A percentile compares a stretch with the other conserved stretches of the same genome.
Evolutionary conservation across 805 yeast species (phyloP).

Genomic region (Candida railenensis): DNA sequence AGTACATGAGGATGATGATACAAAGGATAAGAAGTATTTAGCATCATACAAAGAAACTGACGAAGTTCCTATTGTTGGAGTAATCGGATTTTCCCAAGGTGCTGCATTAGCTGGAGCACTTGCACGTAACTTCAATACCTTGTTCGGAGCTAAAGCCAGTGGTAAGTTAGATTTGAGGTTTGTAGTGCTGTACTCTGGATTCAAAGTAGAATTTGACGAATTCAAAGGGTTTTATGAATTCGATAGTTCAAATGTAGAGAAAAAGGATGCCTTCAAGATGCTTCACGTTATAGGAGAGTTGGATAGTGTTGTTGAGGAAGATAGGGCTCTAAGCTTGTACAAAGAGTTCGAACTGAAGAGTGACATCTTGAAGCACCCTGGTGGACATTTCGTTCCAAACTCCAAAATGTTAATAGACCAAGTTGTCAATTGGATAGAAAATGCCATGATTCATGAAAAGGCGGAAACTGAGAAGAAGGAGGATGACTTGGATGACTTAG

Average conservation of each 20-base stretch:
- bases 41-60: conserved; percentile 7
- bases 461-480: conserved; percentile 9
- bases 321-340: conserved; percentile 61
- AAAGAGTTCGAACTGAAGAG: conserved; percentile 42
- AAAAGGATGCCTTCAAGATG: conserved; percentile 22
- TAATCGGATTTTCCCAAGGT: conserved; percentile 93
- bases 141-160: conserved; percentile 36
- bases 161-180: conserved; percentile 51
- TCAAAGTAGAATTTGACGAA: conserved; percentile 20
- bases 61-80: conserved; percentile 74
- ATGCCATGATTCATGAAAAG: conserved; percentile 2
- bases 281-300: conserved; percentile 82
- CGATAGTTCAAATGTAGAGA: conserved; percentile 13
- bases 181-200: conserved; percentile 75
- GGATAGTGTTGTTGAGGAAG: conserved; percentile 81
- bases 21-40: conserved; percentile 11
- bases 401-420: conserved; percentile 51
- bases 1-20: conserved; percentile 28
- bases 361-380: conserved; percentile 78
- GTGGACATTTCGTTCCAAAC: conserved; percentile 96
- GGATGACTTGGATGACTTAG: conserved; percentile 24
- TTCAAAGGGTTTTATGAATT: conserved; percentile 23
- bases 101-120: conserved; percentile 81
- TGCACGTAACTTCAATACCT: conserved; percentile 54
- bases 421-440: conserved; percentile 40